Percentiles rank a stretch among this genome's conserved stretches.
Evolutionary conservation across 768 basidiomycete genomes (phyloP).

Genomic region (Rickenella mellea): DNA sequence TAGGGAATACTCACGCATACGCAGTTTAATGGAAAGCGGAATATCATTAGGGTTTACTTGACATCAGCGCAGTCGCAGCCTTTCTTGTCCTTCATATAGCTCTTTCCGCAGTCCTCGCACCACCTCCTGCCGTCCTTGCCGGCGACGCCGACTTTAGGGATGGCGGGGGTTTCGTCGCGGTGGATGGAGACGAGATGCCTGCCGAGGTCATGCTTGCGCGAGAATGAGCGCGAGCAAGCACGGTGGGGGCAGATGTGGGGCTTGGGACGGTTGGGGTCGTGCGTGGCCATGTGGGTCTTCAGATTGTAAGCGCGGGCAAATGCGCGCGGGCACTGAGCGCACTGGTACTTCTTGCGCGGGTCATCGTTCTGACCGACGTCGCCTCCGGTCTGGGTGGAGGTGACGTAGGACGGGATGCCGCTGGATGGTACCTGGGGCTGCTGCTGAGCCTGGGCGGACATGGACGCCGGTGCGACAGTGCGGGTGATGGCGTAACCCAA

Average conservation of each 20-base stretch:
- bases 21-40: conserved; percentile 10
- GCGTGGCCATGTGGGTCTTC: conserved; percentile 92
- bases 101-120: conserved; percentile 70
- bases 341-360: conserved; percentile 72
- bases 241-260: conserved; percentile 82
- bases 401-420: conserved; percentile 3
- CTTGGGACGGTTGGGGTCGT: conserved; percentile 86
- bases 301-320: conserved; percentile 92
- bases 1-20: conserved; percentile 25
- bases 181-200: conserved; percentile 85
- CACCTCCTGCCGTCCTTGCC: conserved; percentile 52
- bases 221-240: conserved; percentile 84
- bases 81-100: conserved; percentile 43
- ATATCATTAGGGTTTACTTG: conserved; percentile 33
- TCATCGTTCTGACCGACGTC: conserved; percentile 37
- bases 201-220: conserved; percentile 88
- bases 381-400: conserved; percentile 36
- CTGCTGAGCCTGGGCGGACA: conserved; percentile 4
- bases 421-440: conserved; percentile 2
- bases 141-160: conserved; percentile 46
- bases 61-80: conserved; percentile 50
- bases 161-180: conserved; percentile 48
- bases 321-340: conserved; percentile 66
- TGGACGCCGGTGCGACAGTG: background rate
- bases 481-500: background rate